Evolutionary conservation across 2,329 filamentous ascomycete species (phyloP).

Genomic region (Fusarium verrucosum): DNA sequence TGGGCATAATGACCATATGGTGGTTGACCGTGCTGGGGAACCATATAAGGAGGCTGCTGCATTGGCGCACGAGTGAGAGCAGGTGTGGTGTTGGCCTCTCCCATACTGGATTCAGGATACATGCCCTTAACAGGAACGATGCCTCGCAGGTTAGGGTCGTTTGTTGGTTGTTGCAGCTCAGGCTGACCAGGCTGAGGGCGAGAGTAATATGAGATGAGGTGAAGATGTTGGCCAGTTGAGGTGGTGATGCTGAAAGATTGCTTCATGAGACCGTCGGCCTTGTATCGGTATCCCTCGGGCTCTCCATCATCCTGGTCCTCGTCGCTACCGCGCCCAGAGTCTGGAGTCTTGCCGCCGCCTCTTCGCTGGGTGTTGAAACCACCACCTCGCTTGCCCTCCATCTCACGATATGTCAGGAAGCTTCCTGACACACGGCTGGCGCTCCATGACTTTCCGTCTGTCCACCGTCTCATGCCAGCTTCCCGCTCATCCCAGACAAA

Average conservation of each 20-base stretch:
- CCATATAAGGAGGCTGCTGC: constrained; percentile 55
- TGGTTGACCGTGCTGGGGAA: constrained; percentile 49
- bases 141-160: constrained; percentile 79
- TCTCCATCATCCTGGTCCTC: constrained; percentile 87
- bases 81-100: constrained; percentile 82
- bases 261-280: constrained; percentile 97
- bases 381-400: constrained; percentile 96
- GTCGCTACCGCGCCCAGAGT: constrained; percentile 82
- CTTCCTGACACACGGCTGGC: constrained; percentile 96
- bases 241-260: constrained; percentile 99
- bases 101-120: constrained; percentile 95
- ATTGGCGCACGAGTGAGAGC: constrained; percentile 81
- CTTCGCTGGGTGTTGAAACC: constrained; percentile 69
- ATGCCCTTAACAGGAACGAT: constrained; percentile 92
- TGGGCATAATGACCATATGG: constrained; percentile 54
- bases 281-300: constrained; percentile 92
- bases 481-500: constrained; percentile 99
- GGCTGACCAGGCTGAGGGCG: constrained; percentile 77
- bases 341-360: constrained; percentile 78
- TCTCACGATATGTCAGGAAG: constrained; percentile 96
- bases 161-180: constrained; percentile 82
- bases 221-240: constrained; percentile 85
- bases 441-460: constrained; percentile 98
- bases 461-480: constrained; percentile 98
- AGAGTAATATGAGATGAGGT: constrained; percentile 97